phyloP scores from a whole-genome alignment of 495 filamentous ascomycete species.

The Daldinia vernicosa region DNA sequence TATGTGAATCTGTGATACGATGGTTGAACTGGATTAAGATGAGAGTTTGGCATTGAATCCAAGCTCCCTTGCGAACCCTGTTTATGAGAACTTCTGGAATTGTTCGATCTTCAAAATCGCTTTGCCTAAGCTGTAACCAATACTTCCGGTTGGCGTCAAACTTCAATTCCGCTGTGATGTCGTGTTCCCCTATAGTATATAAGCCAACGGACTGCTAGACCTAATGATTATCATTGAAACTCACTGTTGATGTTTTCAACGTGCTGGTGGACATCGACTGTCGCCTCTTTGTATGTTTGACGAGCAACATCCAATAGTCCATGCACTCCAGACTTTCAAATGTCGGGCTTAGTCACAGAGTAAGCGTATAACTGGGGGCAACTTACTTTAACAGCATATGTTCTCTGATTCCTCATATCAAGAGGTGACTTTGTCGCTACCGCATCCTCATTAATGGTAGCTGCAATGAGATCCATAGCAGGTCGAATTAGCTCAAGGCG shows the following conservation, averaged over 20 bases:
- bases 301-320: constrained; percentile 88
- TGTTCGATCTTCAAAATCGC: constrained; percentile 67
- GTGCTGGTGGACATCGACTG: constrained; percentile 76
- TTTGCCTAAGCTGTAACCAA: constrained; percentile 73
- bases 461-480: constrained; percentile 70
- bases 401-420: constrained; percentile 89
- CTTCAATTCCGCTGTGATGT: constrained; percentile 70
- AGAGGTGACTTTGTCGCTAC: constrained; percentile 80
- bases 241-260: constrained; percentile 70
- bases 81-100: constrained; percentile 84
- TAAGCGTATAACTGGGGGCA: neutral
- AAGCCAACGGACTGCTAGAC: neutral
- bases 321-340: constrained; percentile 76
- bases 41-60: constrained; percentile 86
- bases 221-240: constrained; percentile 15
- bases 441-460: constrained; percentile 82
- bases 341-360: constrained; percentile 1
- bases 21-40: constrained; percentile 80
- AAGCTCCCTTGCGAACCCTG: constrained; percentile 71
- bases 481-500: constrained; percentile 65
- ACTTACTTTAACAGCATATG: constrained; percentile 85
- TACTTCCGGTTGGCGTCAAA: constrained; percentile 82
- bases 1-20: constrained; percentile 77
- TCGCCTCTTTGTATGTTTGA: constrained; percentile 85
- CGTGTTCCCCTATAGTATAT: constrained; percentile 61